Evolutionary conservation across 2,329 filamentous ascomycete species (phyloP).

Genomic region (Ampelomyces quisqualis): DNA sequence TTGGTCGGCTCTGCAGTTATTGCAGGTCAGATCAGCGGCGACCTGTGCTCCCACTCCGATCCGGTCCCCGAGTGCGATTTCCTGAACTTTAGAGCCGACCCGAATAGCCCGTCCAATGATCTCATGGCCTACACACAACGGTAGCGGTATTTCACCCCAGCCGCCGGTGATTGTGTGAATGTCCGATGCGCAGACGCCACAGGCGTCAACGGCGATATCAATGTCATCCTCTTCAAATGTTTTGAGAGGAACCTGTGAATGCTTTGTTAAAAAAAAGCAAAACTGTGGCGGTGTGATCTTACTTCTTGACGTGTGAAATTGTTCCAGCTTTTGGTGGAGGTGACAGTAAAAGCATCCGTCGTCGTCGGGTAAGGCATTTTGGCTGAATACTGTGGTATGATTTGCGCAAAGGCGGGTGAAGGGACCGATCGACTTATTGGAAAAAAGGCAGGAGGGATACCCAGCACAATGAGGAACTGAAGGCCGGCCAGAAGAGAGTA

Average conservation of each 20-base stretch:
- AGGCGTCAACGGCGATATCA: slow-evolving; percentile 77
- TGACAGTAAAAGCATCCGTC: slow-evolving; percentile 52
- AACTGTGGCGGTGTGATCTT: slow-evolving; percentile 13
- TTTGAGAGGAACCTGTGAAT: slow-evolving; percentile 72
- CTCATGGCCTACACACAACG: slow-evolving; percentile 68
- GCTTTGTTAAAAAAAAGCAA: slow-evolving; percentile 11
- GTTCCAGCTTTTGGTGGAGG: slow-evolving; percentile 62
- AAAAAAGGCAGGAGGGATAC: too few species aligned
- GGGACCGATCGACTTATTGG: too few species aligned
- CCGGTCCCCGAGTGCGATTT: slow-evolving; percentile 48
- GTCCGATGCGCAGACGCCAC: slow-evolving; percentile 52
- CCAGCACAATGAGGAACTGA: too few species aligned
- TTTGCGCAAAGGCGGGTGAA: too few species aligned
- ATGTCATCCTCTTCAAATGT: slow-evolving; percentile 87
- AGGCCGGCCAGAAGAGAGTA: too few species aligned
- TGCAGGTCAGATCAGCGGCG: slow-evolving; percentile 52
- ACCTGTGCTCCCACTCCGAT: slow-evolving; percentile 55
- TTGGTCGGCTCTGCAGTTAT: slow-evolving; percentile 54
- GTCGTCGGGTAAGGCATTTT: slow-evolving; percentile 55
- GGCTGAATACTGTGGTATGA: too few species aligned
- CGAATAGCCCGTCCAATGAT: slow-evolving; percentile 53
- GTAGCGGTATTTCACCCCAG: slow-evolving; percentile 64
- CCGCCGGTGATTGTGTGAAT: slow-evolving; percentile 56
- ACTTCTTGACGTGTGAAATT: slow-evolving; percentile 60
- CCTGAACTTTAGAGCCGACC: slow-evolving; percentile 53